Conservation (phyloP, 345 rosid genomes). For the Brassica napus region Da-Ae NC_063443.1:15333001-15333500, state of each 20-base stretch:
- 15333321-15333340: conserved; percentile 40
- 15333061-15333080: conserved; percentile 90
- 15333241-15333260: conserved; percentile 95
- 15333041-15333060: conserved; percentile 84
- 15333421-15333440: neutral
- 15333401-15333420: neutral
- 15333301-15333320: conserved; percentile 91
- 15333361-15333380: conserved; percentile 12
- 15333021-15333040: conserved; percentile 97
- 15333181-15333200: conserved; percentile 1
- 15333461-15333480: conserved; percentile 50
- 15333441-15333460: neutral
- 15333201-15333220: neutral
- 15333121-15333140: conserved; percentile 60
- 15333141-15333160: neutral
- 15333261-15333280: conserved; percentile 95
- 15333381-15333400: neutral
- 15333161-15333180: neutral
- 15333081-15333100: conserved; percentile 92
- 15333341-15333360: neutral
- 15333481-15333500: conserved; percentile 99
- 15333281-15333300: conserved; percentile 95
- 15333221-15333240: conserved; percentile 94
- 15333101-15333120: conserved; percentile 78
- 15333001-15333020: conserved; percentile 75